Percentiles rank a stretch among this genome's conserved stretches.
These are phyloP conservation scores for Mytilinidion resinicola DNA, from an alignment of 495 filamentous ascomycete species.

Conservation along the genomic window DNA sequence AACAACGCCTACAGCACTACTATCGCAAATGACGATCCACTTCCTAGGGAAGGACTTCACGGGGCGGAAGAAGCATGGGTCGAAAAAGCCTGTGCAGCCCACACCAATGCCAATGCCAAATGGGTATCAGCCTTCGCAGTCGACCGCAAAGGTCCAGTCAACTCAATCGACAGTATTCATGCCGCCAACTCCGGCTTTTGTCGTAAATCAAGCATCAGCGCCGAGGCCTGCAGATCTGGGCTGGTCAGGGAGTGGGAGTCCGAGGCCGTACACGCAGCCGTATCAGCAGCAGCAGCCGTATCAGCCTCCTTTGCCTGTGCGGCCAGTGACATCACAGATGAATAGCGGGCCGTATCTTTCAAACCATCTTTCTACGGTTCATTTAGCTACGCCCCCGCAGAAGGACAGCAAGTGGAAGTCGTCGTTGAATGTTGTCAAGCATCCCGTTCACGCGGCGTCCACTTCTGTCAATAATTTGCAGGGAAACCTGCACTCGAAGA, in stretches of 20 bases:
- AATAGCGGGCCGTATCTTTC: background rate
- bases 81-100: background rate
- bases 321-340: slow-evolving; percentile 1
- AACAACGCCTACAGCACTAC: background rate
- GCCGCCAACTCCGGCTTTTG: background rate
- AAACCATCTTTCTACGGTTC: slow-evolving; percentile 4
- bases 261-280: background rate
- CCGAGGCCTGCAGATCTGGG: background rate
- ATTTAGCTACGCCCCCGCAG: slow-evolving; percentile 3
- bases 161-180: background rate
- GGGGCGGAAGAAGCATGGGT: background rate
- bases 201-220: background rate
- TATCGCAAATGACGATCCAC: background rate
- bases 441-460: background rate
- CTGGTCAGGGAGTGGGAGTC: background rate
- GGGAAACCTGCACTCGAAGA: slow-evolving; percentile 2
- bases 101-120: background rate
- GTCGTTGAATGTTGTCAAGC: slow-evolving; percentile 1
- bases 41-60: background rate
- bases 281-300: background rate
- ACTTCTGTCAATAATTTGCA: background rate
- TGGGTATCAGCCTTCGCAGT: slow-evolving; percentile 1
- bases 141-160: background rate
- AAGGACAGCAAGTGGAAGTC: slow-evolving; percentile 14
- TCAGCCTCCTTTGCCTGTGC: background rate